These are phyloP conservation scores for Colletotrichum nymphaeae DNA, from an alignment of 2,329 filamentous ascomycete species.

Conservation along the genomic window DNA sequence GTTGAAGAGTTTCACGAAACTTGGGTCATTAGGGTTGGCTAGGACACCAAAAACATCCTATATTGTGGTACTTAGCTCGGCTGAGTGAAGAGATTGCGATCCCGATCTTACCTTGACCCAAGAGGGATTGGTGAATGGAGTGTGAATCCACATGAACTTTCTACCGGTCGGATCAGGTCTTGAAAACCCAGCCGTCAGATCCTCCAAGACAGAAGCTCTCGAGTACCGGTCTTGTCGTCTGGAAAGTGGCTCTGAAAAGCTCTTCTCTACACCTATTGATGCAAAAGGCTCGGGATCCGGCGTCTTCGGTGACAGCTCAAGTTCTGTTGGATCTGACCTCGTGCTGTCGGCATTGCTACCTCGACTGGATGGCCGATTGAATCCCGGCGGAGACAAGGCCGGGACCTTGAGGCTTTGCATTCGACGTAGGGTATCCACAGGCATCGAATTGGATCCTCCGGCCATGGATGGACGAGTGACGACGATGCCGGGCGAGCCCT, in stretches of 20 bases:
- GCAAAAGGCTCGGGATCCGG: neutral
- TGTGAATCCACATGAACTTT: constrained; percentile 69
- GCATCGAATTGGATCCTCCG: constrained; percentile 31
- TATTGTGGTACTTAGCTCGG: neutral
- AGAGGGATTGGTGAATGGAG: constrained; percentile 66
- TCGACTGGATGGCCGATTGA: constrained; percentile 44
- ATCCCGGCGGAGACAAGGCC: constrained; percentile 41
- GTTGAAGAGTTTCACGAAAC: constrained; percentile 52
- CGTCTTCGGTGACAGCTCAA: constrained; percentile 40
- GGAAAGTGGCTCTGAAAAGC: constrained; percentile 5
- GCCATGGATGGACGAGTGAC: constrained; percentile 45
- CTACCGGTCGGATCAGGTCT: constrained; percentile 50
- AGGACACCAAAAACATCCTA: constrained; percentile 19
- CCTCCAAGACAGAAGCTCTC: constrained; percentile 38
- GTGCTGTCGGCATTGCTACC: constrained; percentile 42
- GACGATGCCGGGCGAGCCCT: constrained; percentile 50
- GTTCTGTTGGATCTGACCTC: constrained; percentile 45
- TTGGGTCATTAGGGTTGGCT: constrained; percentile 1
- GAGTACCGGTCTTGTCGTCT: constrained; percentile 12
- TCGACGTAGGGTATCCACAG: neutral
- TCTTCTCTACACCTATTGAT: neutral
- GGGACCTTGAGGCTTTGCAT: constrained; percentile 48
- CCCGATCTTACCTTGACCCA: constrained; percentile 63
- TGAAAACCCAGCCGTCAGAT: constrained; percentile 53
- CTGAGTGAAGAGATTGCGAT: constrained; percentile 1